Evolutionary conservation across 306 rosid species (phyloP), one percentile per base, ranked within the genome.

Genomic region (Lablab purpureus): DNA sequence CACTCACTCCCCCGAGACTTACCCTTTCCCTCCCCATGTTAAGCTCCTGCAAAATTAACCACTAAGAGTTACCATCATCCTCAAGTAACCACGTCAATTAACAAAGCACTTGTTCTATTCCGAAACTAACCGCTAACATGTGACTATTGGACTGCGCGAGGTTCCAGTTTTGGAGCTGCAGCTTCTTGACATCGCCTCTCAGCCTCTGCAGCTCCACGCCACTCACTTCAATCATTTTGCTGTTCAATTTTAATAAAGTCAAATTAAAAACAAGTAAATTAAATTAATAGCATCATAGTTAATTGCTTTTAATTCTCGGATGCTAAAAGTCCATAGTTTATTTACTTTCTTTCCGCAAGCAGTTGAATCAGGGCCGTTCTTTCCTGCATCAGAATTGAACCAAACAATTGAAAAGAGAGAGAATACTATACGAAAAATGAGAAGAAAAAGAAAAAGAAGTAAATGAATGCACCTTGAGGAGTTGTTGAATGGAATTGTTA

Each of bases 121-220:
- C 1, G 18, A 43, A 76, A 25, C 70, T 30, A 5, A 94, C 98
- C 74, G 92, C 97, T 76, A 86, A 83, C 89, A 92, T 91, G 60
- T 82, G 88, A 78, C 84, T 87, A 80, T 94, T 94, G 3, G 94
- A 88, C 85, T 92, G 97, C 80, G 97, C 93, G 75, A 94, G 94
- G 73, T 87, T 89, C 97, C 89, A 83, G 47, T 94, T 94, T 74
- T 92, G 98, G 23, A 86, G 80, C 83, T 92, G 94, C 83, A 94
- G 80, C 66, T 94, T 92, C 89, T 89, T 93, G 73, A 90, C 55
- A 72, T 81, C 86, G 59, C 62, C 86, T 47, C 93, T 80, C 75
- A 89, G 71, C 50, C 88, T 90, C 77, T 87, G 86, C 82, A 92
- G 40, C 88, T 90, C 97, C 18, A 86, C 91, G 75, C 90, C 97